phyloP scores from a whole-genome alignment of 129 eudicot genomes.

The Heracleum sosnowskyi region DNA sequence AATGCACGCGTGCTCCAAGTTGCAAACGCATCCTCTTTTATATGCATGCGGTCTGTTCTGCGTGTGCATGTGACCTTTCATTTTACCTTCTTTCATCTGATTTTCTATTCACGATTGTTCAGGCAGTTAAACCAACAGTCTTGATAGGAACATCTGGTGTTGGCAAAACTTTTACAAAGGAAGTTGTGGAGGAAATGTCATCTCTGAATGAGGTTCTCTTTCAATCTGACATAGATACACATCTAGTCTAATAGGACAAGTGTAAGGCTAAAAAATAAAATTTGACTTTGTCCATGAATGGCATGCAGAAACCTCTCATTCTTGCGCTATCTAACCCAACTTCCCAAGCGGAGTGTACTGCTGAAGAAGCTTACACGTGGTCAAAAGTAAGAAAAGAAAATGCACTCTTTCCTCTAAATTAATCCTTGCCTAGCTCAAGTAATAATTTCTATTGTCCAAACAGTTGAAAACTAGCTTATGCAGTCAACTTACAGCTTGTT shows the following conservation, averaged over 20 bases:
- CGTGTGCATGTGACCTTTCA: not conserved
- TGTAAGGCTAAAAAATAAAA: not conserved
- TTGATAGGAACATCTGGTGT: slow-evolving; percentile 95
- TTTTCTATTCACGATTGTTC: not conserved
- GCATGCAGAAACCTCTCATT: slow-evolving; percentile 86
- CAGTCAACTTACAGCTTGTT: not conserved
- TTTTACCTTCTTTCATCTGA: not conserved
- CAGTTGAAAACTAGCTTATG: not conserved
- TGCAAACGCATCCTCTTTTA: not conserved
- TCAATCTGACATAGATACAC: slow-evolving; percentile 2
- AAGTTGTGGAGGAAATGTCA: slow-evolving; percentile 83
- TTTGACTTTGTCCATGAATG: not conserved
- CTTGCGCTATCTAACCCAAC: slow-evolving; percentile 96
- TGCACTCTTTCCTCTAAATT: not conserved
- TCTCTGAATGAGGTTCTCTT: slow-evolving; percentile 65
- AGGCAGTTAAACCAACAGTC: slow-evolving; percentile 85
- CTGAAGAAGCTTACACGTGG: slow-evolving; percentile 98
- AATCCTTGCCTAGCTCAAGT: not conserved
- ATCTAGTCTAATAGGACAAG: not conserved
- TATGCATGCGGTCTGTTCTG: not conserved
- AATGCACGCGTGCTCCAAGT: not conserved
- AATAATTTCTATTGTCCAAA: not conserved
- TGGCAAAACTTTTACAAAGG: slow-evolving; percentile 86
- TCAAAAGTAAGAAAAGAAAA: slow-evolving; percentile 55
- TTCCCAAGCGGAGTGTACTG: slow-evolving; percentile 96